Percentiles rank a stretch among this genome's conserved stretches.
These are phyloP conservation scores for Austroboletus eburneus DNA, from an alignment of 768 basidiomycete species.

Conservation along the genomic window DNA sequence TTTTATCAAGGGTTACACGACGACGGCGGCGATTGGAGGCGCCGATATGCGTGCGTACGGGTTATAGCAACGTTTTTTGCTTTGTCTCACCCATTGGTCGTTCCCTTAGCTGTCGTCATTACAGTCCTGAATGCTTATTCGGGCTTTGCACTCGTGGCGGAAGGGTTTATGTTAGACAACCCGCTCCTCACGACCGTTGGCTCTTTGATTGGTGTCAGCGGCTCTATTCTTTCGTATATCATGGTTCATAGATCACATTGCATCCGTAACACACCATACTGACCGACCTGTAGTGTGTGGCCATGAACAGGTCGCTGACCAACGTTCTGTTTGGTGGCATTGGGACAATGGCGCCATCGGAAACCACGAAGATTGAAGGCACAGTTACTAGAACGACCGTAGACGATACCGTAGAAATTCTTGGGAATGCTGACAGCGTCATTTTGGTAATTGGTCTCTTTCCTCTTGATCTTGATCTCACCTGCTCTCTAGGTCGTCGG, in stretches of 20 bases:
- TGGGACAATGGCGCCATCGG: constrained; percentile 47
- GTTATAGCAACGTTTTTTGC: neutral
- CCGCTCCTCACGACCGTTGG: constrained; percentile 79
- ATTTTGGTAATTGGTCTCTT: constrained; percentile 51
- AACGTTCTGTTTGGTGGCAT: constrained; percentile 92
- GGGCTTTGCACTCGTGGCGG: constrained; percentile 86
- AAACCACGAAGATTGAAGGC: constrained; percentile 78
- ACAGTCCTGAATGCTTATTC: constrained; percentile 90
- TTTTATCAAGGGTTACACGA: constrained; percentile 83
- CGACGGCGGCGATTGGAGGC: constrained; percentile 88
- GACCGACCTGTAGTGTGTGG: constrained; percentile 59
- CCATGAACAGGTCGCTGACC: constrained; percentile 84
- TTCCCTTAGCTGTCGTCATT: constrained; percentile 70
- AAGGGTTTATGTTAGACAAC: constrained; percentile 91
- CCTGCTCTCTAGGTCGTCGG: constrained; percentile 56
- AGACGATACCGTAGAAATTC: constrained; percentile 77
- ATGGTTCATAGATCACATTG: constrained; percentile 53
- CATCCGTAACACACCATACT: constrained; percentile 1
- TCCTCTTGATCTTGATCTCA: constrained; percentile 4
- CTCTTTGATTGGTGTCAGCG: constrained; percentile 84
- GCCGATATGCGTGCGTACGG: constrained; percentile 82
- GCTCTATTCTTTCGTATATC: constrained; percentile 87
- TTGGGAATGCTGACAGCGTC: constrained; percentile 77
- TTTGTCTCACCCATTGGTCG: constrained; percentile 6
- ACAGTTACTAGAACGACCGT: constrained; percentile 71